Conservation (phyloP, 2,329 filamentous ascomycete genomes). For the Xylogone sp. region DNA sequence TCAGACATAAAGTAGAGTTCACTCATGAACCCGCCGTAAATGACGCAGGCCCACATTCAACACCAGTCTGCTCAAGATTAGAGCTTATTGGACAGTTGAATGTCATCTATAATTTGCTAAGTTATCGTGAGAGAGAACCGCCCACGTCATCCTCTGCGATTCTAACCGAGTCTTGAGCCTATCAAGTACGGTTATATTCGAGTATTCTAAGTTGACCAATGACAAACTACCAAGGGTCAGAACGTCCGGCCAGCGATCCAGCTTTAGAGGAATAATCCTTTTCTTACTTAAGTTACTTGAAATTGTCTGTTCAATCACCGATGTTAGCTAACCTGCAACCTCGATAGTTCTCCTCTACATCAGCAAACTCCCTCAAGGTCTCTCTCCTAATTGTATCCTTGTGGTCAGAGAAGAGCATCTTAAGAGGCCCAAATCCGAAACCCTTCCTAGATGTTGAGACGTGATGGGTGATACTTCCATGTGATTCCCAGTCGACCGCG, state of each 20-base stretch:
- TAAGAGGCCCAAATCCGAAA: neutral
- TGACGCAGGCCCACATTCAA: too few species aligned
- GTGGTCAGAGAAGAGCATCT: conserved; percentile 1
- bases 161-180: too few species aligned
- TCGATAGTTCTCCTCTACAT: conserved; percentile 1
- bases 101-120: too few species aligned
- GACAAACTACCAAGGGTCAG: too few species aligned
- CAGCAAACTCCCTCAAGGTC: neutral
- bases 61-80: too few species aligned
- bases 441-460: neutral
- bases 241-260: conserved; percentile 17
- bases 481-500: neutral
- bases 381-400: neutral
- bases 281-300: neutral
- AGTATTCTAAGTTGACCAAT: too few species aligned
- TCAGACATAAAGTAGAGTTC: too few species aligned
- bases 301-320: neutral
- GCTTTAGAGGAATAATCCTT: conserved; percentile 3
- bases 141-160: too few species aligned
- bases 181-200: too few species aligned
- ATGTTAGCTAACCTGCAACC: neutral
- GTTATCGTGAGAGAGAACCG: too few species aligned
- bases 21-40: too few species aligned
- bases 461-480: conserved; percentile 1
- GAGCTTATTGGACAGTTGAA: too few species aligned